Conservation (phyloP, 2,329 filamentous ascomycete genomes). For the Fulvia fulva region DNA sequence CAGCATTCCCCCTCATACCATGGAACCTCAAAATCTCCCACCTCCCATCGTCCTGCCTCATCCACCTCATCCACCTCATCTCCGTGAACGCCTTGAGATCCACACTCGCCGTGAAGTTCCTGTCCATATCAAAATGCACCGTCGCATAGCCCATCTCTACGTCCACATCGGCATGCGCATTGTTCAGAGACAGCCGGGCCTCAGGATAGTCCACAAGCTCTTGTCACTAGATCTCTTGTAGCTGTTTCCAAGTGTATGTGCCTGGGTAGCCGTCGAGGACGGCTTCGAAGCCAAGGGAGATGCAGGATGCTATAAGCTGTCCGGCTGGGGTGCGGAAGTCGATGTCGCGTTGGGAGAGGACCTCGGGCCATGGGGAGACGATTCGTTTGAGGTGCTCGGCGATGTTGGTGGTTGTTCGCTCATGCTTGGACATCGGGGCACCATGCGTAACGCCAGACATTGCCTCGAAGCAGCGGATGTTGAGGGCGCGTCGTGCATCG, state of each 20-base stretch:
- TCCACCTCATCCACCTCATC: neutral
- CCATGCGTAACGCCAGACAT: too few relatives aligned
- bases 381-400: neutral
- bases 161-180: neutral
- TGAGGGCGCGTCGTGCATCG: too few relatives aligned
- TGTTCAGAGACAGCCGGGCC: neutral
- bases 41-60: neutral
- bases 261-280: neutral
- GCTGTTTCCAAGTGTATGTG: neutral
- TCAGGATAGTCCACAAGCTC: conserved; percentile 1
- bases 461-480: too few relatives aligned
- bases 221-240: neutral
- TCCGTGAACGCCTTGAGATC: neutral
- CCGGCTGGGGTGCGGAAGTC: neutral
- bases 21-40: neutral
- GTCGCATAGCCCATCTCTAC: neutral
- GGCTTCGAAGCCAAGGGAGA: neutral
- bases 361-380: neutral
- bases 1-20: neutral
- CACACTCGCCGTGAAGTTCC: neutral
- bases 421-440: too few relatives aligned
- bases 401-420: too few relatives aligned
- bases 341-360: neutral
- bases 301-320: neutral
- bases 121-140: neutral